A percentile compares a stretch with the other conserved stretches of the same genome.
Evolutionary conservation across 768 basidiomycete genomes (phyloP).

Genomic region (Collybiopsis confluens): DNA sequence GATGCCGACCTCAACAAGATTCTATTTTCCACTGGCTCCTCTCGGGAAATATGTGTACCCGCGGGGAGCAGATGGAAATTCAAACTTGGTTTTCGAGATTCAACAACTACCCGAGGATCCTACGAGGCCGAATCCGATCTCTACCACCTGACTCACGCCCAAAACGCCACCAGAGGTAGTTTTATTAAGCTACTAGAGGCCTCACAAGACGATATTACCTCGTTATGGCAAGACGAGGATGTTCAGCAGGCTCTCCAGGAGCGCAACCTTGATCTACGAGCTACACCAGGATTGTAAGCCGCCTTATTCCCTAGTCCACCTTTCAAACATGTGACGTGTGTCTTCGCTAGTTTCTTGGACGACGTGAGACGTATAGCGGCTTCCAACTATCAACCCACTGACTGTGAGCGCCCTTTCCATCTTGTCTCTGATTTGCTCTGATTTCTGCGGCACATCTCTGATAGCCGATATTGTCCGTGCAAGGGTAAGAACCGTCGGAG

Average conservation of each 20-base stretch:
- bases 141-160: constrained; percentile 18
- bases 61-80: constrained; percentile 60
- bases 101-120: background rate
- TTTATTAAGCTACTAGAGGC: constrained; percentile 48
- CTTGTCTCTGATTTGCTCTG: background rate
- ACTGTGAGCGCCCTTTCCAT: constrained; percentile 37
- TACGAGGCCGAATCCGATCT: constrained; percentile 6
- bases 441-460: too few species aligned
- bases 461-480: constrained; percentile 72
- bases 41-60: constrained; percentile 43
- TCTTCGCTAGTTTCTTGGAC: constrained; percentile 57
- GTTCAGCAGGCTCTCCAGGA: constrained; percentile 49
- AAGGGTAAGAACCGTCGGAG: constrained; percentile 66
- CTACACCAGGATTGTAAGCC: constrained; percentile 69
- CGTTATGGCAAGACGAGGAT: constrained; percentile 56
- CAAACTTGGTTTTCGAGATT: constrained; percentile 26
- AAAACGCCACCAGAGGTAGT: constrained; percentile 32
- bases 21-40: constrained; percentile 36
- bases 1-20: constrained; percentile 48
- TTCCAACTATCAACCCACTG: constrained; percentile 54
- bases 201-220: constrained; percentile 54
- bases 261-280: constrained; percentile 49
- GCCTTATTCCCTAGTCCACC: background rate
- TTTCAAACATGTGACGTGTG: background rate
- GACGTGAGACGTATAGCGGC: constrained; percentile 58